Percentiles rank a stretch among this genome's conserved stretches.
phyloP scores from a whole-genome alignment of 2,329 filamentous ascomycete species.

The Ceratocystis lukuohia region DNA sequence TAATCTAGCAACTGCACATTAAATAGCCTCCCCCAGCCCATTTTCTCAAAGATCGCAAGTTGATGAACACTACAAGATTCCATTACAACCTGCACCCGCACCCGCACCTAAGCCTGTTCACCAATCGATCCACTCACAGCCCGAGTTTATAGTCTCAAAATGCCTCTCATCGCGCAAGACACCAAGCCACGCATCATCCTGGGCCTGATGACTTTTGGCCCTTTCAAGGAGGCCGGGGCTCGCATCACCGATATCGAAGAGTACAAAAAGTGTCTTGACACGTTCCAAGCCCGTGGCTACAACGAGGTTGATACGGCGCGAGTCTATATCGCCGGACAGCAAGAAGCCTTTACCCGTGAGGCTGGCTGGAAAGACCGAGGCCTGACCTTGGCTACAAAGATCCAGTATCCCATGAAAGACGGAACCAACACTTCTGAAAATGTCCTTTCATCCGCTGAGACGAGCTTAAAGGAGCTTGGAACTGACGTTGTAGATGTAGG shows the following conservation, averaged over 20 bases:
- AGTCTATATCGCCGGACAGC: slow-evolving; percentile 54
- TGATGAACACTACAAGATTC: too few relatives aligned
- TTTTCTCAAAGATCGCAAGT: too few relatives aligned
- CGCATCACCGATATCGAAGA: slow-evolving; percentile 55
- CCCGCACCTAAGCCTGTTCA: neutral
- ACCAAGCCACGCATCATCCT: slow-evolving; percentile 60
- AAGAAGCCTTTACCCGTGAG: slow-evolving; percentile 66
- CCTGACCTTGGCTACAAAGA: slow-evolving; percentile 65
- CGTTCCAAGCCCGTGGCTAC: slow-evolving; percentile 66
- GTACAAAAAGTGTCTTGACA: slow-evolving; percentile 58
- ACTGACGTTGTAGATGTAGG: slow-evolving; percentile 58
- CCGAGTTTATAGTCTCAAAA: slow-evolving; percentile 24
- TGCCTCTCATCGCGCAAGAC: slow-evolving; percentile 35
- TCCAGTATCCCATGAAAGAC: slow-evolving; percentile 45
- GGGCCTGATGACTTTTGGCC: slow-evolving; percentile 75
- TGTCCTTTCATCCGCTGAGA: slow-evolving; percentile 52
- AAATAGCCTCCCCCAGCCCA: too few relatives aligned
- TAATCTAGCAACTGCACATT: too few relatives aligned
- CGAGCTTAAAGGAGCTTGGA: slow-evolving; percentile 56
- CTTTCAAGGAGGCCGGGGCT: slow-evolving; percentile 47
- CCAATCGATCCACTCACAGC: neutral
- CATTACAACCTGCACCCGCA: too few relatives aligned
- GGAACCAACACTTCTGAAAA: slow-evolving; percentile 51
- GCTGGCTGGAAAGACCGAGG: slow-evolving; percentile 69
- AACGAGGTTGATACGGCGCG: slow-evolving; percentile 77